Percentiles rank a stretch among this genome's conserved stretches.
These are phyloP conservation scores for Xanthoceras sorbifolium DNA, from an alignment of 345 rosid genomes.

Conservation along the genomic window DNA sequence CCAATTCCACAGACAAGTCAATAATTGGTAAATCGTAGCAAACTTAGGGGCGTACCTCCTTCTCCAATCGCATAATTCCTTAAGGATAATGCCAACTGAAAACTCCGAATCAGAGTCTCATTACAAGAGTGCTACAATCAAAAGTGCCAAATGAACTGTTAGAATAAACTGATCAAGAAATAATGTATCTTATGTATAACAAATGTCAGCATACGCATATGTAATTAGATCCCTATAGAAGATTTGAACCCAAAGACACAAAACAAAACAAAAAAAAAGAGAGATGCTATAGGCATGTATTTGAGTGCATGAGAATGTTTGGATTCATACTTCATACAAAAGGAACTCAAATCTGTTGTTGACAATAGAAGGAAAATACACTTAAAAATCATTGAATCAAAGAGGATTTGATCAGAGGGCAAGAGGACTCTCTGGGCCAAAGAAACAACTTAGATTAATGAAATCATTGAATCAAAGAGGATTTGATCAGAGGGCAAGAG, in stretches of 20 bases:
- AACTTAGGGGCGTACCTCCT: slow-evolving; percentile 35
- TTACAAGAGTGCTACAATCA: slow-evolving; percentile 52
- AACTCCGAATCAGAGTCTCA: slow-evolving; percentile 62
- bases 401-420: no score
- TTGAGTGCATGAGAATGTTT: neutral
- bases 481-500: no score
- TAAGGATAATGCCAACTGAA: slow-evolving; percentile 68
- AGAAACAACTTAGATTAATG: no score
- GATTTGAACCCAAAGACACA: neutral
- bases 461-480: no score
- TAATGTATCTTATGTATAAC: neutral
- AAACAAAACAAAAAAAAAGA: neutral
- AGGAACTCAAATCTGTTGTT: no score
- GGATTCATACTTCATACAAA: no score
- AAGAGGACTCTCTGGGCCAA: no score
- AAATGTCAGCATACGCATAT: neutral
- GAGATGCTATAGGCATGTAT: neutral
- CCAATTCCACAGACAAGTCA: neutral
- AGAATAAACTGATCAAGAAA: neutral
- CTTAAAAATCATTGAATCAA: no score
- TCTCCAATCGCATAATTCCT: slow-evolving; percentile 49
- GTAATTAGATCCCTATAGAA: neutral
- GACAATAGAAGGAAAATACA: no score
- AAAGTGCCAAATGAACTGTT: neutral
- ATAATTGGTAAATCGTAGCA: neutral